Conservation (phyloP, 2,329 filamentous ascomycete genomes). For the Talaromyces sp. region DNA sequence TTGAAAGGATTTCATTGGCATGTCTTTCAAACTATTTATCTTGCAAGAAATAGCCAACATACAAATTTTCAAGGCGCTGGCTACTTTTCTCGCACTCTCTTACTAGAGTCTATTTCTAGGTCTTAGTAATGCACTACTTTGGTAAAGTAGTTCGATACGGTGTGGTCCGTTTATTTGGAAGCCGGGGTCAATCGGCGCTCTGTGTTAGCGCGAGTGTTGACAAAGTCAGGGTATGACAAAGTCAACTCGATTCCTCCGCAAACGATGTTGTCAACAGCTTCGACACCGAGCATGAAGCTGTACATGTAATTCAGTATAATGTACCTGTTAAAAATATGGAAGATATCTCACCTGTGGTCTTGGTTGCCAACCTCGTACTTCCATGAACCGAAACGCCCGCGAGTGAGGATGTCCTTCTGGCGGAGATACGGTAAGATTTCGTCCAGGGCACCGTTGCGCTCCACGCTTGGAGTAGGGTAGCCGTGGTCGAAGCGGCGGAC, state of each 20-base stretch:
- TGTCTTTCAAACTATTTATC: neutral
- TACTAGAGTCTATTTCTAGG: neutral
- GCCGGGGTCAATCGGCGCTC: conserved; percentile 50
- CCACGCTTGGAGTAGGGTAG: conserved; percentile 92
- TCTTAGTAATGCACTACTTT: neutral
- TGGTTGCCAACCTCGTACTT: conserved; percentile 95
- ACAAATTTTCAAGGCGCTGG: neutral
- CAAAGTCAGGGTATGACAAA: conserved; percentile 93
- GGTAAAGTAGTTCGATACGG: neutral
- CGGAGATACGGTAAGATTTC: conserved; percentile 88
- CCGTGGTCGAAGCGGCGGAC: conserved; percentile 97
- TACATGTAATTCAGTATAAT: neutral
- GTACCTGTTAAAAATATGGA: neutral
- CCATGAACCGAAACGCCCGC: conserved; percentile 96
- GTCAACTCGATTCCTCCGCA: conserved; percentile 86
- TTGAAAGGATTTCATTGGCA: neutral
- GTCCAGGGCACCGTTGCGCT: conserved; percentile 91
- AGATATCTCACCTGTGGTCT: conserved; percentile 60
- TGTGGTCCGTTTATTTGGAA: neutral
- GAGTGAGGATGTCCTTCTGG: conserved; percentile 84
- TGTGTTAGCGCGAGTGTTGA: conserved; percentile 65
- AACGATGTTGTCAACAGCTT: conserved; percentile 84
- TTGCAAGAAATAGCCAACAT: neutral
- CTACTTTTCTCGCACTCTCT: neutral
- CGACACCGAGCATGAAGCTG: conserved; percentile 87